Conservation (phyloP, 2,329 filamentous ascomycete species). For the Coleophoma cylindrospora region DNA sequence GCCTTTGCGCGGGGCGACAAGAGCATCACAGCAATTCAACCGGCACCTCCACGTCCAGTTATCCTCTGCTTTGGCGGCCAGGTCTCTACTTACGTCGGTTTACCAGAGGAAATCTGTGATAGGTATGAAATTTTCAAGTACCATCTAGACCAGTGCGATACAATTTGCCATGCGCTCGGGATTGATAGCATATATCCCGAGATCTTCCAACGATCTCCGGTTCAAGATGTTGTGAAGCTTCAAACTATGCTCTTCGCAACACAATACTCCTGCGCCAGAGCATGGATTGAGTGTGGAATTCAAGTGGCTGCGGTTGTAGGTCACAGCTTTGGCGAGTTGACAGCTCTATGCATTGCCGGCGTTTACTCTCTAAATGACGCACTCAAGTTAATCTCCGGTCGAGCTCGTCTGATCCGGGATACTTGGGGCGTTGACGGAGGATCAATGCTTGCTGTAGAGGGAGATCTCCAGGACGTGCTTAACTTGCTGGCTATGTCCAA, state of each 20-base stretch:
- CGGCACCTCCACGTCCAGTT: constrained; percentile 18
- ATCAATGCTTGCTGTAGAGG: constrained; percentile 27
- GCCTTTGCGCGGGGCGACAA: too few species aligned
- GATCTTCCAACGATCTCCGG: constrained; percentile 7
- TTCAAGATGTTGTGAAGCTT: constrained; percentile 5
- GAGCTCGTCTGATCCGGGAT: constrained; percentile 28
- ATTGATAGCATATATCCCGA: constrained; percentile 7
- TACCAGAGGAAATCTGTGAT: too few species aligned
- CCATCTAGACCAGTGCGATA: constrained; percentile 10
- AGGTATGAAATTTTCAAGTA: too few species aligned
- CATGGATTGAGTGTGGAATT: constrained; percentile 13
- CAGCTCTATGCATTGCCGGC: constrained; percentile 29
- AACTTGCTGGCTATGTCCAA: background rate
- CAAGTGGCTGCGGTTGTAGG: constrained; percentile 17
- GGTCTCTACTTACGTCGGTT: constrained; percentile 4
- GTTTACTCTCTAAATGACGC: constrained; percentile 24
- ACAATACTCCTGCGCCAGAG: constrained; percentile 12
- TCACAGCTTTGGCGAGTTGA: constrained; percentile 35
- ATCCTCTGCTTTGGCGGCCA: constrained; percentile 29
- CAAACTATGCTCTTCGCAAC: constrained; percentile 11
- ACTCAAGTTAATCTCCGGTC: constrained; percentile 22
- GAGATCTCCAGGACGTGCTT: background rate
- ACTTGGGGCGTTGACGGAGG: constrained; percentile 29
- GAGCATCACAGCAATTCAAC: constrained; percentile 1
- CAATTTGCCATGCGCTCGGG: constrained; percentile 1